Evolutionary conservation across 2,329 filamentous ascomycete species (phyloP), one percentile per base, ranked within the genome.

Genomic region (Epicoccum sorghinum): DNA sequence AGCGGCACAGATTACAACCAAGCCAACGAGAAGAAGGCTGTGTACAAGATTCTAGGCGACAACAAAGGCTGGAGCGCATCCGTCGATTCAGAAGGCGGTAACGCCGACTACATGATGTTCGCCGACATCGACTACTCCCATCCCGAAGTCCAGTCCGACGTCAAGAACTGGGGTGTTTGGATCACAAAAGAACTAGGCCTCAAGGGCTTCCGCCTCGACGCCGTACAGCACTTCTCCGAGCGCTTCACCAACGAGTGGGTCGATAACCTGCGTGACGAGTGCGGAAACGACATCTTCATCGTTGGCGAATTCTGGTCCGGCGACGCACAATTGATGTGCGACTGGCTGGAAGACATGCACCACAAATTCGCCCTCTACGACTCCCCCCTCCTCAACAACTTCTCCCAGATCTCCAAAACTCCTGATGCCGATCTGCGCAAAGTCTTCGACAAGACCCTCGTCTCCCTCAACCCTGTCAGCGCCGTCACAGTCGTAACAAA

Each of bases 261-360:
- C 45, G 75, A 77, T 5, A 76, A 82, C 40, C 73, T 89, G 54
- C 82, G 70, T 33, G 61, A 69, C 18, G 50, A 73, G 83, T 65
- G 76, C 78, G 82, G 82, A 4, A 39, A 62, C 3, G 73, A 79
- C 10, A 85, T 86, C 71, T 87, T 89, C 65, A 75, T 89, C 13
- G 83, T 91, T 1, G 88, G 86, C 8, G 88, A 91, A 65, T 89
- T 87, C 68, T 90, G 87, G 87, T 81, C 81, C 29, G 82, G 81
- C 41, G 82, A 88, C 50, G 72, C 82, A 0, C 67, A 79, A 14
- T 79, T 82, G 49, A 80, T 90, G 71, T 70, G 80, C 1, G 71
- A 77, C 18, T 90, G 88, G 67, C 74, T 88, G 39, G 78, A 83
- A 33, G 75, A 75, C 24, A 85, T 88, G 80, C 77, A 82, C 38